Conservation (phyloP, 805 yeast species). For the Ogataea pini region DNA sequence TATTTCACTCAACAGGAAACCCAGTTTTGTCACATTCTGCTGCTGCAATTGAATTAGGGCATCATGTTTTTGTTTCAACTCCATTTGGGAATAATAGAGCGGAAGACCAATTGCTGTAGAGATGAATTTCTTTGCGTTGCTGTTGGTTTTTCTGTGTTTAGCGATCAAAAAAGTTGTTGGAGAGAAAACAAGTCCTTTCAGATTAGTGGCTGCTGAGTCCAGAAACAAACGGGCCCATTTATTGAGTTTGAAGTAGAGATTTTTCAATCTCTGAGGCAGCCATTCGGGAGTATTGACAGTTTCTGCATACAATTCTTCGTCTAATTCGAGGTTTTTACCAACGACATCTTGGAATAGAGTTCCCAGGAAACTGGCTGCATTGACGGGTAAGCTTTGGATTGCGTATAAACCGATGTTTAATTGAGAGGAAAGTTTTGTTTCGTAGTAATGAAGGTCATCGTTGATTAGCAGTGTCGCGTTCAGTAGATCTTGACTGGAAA, state of each 20-base stretch:
- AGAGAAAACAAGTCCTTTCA: slow-evolving; percentile 19
- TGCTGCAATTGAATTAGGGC: slow-evolving; percentile 25
- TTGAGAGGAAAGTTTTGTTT: slow-evolving; percentile 36
- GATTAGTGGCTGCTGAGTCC: slow-evolving; percentile 17
- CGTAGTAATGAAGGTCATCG: slow-evolving; percentile 51
- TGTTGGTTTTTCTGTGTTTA: slow-evolving; percentile 20
- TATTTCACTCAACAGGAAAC: slow-evolving; percentile 36
- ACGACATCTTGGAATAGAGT: slow-evolving; percentile 31
- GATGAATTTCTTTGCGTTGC: slow-evolving; percentile 24
- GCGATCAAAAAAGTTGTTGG: slow-evolving; percentile 31
- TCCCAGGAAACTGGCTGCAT: slow-evolving; percentile 17
- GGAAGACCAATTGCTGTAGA: slow-evolving; percentile 40
- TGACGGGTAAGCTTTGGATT: slow-evolving; percentile 41
- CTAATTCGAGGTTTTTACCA: slow-evolving; percentile 19
- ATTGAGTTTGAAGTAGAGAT: slow-evolving; percentile 9
- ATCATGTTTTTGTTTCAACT: slow-evolving; percentile 28
- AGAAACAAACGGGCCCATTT: slow-evolving; percentile 20
- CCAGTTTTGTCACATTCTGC: slow-evolving; percentile 38
- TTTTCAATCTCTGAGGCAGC: slow-evolving; percentile 22
- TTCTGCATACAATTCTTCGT: slow-evolving; percentile 17
- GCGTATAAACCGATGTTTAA: slow-evolving; percentile 38
- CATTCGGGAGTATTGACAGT: slow-evolving; percentile 23
- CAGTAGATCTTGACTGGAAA: slow-evolving; percentile 34
- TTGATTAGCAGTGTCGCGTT: slow-evolving; percentile 43
- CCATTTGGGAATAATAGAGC: slow-evolving; percentile 33